Percentiles rank a stretch among this genome's conserved stretches.
These are phyloP conservation scores for Biscogniauxia mediterranea DNA, from an alignment of 2,329 filamentous ascomycete species.

Conservation along the genomic window DNA sequence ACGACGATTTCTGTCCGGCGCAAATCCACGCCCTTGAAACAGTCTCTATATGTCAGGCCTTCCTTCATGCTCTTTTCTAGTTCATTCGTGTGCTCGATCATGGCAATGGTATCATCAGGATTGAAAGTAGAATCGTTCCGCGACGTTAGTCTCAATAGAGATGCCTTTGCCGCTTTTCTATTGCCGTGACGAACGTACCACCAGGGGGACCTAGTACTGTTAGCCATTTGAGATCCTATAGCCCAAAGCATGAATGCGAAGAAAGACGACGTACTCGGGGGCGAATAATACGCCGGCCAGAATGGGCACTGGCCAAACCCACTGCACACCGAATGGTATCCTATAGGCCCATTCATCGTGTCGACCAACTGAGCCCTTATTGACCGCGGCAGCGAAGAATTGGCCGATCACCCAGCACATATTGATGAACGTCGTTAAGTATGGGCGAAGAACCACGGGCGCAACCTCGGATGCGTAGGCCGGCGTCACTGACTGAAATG, in stretches of 20 bases:
- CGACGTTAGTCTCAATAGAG: conserved; percentile 35
- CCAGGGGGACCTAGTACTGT: conserved; percentile 40
- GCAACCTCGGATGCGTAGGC: conserved; percentile 39
- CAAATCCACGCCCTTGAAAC: conserved; percentile 37
- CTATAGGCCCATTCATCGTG: conserved; percentile 36
- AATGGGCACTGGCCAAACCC: conserved; percentile 38
- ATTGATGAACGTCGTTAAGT: conserved; percentile 38
- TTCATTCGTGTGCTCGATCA: conserved; percentile 40
- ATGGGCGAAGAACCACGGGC: conserved; percentile 37
- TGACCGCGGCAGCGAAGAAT: conserved; percentile 36
- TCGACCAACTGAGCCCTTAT: conserved; percentile 31
- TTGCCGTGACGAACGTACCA: conserved; percentile 33
- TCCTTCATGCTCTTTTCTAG: conserved; percentile 30
- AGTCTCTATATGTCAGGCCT: conserved; percentile 36
- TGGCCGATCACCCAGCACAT: conserved; percentile 43
- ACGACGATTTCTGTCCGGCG: conserved; percentile 35
- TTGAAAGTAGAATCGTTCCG: conserved; percentile 28
- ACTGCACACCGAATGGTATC: conserved; percentile 40
- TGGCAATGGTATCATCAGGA: conserved; percentile 35
- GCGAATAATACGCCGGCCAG: conserved; percentile 32
- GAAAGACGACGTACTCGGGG: conserved; percentile 13
- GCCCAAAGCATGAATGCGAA: conserved; percentile 51
- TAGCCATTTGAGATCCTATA: conserved; percentile 50
- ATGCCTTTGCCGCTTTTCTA: conserved; percentile 30
- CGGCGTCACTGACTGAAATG: conserved; percentile 35